These are phyloP conservation scores for Dysphania ambrosioides DNA, from an alignment of 148 eudicot genomes.

Conservation along the genomic window DNA sequence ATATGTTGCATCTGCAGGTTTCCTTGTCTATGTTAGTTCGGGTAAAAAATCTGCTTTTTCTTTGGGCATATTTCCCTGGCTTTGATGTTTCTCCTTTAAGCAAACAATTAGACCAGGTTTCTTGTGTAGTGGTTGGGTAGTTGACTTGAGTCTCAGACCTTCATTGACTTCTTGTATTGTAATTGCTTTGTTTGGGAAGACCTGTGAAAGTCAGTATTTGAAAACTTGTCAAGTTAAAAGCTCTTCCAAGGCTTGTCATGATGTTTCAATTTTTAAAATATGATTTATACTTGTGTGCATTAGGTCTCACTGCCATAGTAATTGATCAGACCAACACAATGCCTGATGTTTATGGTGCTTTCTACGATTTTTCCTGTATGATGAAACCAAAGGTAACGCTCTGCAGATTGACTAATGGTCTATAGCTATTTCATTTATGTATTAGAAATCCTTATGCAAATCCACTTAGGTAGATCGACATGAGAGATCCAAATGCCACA, in stretches of 20 bases:
- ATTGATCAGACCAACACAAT: constrained; percentile 63
- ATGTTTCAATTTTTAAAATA: not conserved
- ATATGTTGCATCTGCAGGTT: not conserved
- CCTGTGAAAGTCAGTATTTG: not conserved
- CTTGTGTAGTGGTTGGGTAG: not conserved
- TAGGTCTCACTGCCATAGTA: constrained; percentile 81
- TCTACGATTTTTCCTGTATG: constrained; percentile 69
- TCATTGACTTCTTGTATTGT: not conserved
- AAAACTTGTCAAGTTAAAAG: not conserved
- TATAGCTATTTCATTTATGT: too few species aligned
- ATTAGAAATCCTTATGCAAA: not conserved
- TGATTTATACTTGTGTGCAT: constrained; percentile 1
- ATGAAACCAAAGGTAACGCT: constrained; percentile 62
- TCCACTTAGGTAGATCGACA: constrained; percentile 47
- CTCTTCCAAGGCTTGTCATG: not conserved
- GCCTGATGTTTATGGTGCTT: constrained; percentile 82
- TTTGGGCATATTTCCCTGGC: not conserved
- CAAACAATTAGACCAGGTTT: not conserved
- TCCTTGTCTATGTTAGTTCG: too few species aligned
- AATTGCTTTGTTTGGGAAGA: not conserved
- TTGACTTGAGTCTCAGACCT: not conserved
- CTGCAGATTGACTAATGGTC: not conserved
- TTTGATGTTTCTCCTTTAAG: not conserved
- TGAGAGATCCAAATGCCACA: constrained; percentile 66
- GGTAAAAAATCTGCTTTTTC: too few species aligned